Conservation (phyloP, 139 green algal genomes). For the Chlamydomonas sp. region DNA sequence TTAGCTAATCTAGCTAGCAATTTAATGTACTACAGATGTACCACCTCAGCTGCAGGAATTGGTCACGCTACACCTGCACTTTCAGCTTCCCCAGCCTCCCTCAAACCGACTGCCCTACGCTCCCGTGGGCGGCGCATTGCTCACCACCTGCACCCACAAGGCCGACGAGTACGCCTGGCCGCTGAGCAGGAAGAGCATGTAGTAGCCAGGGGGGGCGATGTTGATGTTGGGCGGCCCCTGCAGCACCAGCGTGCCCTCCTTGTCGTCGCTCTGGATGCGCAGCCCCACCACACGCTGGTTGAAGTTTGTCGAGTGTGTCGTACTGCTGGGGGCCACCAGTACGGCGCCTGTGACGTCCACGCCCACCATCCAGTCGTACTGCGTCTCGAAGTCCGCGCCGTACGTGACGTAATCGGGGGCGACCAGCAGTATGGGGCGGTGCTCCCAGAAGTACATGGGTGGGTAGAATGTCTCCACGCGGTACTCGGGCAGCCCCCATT, state of each 20-base stretch:
- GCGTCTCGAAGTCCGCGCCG: not conserved
- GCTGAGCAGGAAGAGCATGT: conserved; percentile 59
- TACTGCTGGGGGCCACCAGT: conserved; percentile 44
- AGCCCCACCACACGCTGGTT: conserved; percentile 54
- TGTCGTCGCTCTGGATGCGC: conserved; percentile 18
- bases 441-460: conserved; percentile 40
- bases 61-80: no score
- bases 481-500: conserved; percentile 39
- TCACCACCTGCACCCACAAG: conserved; percentile 37
- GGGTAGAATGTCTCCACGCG: conserved; percentile 39
- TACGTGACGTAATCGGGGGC: conserved; percentile 3
- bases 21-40: no score
- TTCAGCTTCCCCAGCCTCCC: no score
- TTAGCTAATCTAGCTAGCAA: no score
- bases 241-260: conserved; percentile 22
- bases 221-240: conserved; percentile 41
- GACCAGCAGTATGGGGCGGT: conserved; percentile 23
- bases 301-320: conserved; percentile 53
- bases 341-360: conserved; percentile 32
- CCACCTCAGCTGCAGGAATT: no score
- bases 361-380: not conserved
- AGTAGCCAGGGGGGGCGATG: conserved; percentile 39
- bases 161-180: conserved; percentile 29
- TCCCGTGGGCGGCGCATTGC: conserved; percentile 4
- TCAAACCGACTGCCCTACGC: no score